phyloP scores from a whole-genome alignment of 371 early-diverging fungal genomes.

The Mortierella sp. region DNA sequence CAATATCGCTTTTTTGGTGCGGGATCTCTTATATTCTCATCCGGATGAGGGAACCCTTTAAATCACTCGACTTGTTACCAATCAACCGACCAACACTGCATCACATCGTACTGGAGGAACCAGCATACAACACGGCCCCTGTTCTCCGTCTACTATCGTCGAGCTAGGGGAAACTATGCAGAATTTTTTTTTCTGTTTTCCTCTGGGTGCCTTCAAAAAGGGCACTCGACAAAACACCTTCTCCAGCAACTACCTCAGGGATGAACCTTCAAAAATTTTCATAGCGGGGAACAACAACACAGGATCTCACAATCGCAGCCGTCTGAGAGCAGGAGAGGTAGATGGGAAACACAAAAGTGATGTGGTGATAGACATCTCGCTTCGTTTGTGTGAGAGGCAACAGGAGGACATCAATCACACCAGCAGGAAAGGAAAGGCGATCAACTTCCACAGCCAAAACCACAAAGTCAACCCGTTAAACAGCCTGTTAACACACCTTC shows the following conservation, averaged over 20 bases:
- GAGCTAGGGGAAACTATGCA: constrained; percentile 40
- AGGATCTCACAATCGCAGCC: neutral
- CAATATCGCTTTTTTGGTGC: neutral
- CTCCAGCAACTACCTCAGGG: neutral
- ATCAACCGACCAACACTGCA: neutral
- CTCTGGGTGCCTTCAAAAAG: neutral
- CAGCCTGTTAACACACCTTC: neutral
- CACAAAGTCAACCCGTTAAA: neutral
- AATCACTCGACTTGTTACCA: neutral
- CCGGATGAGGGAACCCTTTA: neutral
- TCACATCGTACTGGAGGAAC: neutral
- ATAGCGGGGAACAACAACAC: neutral
- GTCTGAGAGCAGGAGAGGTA: neutral
- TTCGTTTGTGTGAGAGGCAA: neutral
- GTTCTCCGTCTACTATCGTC: neutral
- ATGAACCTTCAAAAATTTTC: neutral
- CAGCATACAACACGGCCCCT: neutral
- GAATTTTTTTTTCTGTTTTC: constrained; percentile 2
- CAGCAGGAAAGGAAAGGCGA: neutral
- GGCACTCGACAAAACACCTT: neutral
- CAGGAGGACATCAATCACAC: neutral
- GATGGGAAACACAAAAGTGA: neutral
- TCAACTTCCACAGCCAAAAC: neutral
- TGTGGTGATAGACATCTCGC: constrained; percentile 3
- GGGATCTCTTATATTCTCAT: neutral